These are phyloP conservation scores for Melampsora occidentalis DNA, from an alignment of 1,284 basidiomycete genomes.

Conservation along the genomic window DNA sequence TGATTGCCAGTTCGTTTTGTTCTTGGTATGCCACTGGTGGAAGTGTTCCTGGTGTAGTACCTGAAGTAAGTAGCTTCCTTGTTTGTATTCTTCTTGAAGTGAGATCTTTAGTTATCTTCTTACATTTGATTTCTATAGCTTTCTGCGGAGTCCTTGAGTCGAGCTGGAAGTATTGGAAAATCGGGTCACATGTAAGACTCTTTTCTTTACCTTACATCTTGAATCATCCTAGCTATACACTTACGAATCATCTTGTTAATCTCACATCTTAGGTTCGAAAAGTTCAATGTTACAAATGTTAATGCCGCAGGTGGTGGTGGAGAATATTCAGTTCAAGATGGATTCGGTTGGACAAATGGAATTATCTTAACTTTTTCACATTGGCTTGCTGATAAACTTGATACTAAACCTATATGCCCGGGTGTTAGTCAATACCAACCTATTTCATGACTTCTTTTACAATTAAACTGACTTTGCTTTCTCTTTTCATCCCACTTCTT, in stretches of 20 bases:
- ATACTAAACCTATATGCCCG: too few relatives aligned
- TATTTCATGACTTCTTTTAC: too few relatives aligned
- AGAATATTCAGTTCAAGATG: slow-evolving; percentile 3
- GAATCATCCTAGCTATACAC: background rate
- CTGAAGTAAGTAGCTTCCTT: slow-evolving; percentile 51
- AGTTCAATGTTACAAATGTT: background rate
- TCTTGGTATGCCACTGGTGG: slow-evolving; percentile 82
- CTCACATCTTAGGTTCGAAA: background rate
- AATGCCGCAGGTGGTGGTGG: slow-evolving; percentile 8
- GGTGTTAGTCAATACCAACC: too few relatives aligned
- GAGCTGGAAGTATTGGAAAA: slow-evolving; percentile 3
- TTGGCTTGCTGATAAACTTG: too few relatives aligned
- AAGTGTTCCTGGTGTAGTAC: slow-evolving; percentile 62
- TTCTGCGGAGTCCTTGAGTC: background rate
- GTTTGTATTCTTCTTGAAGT: too few relatives aligned
- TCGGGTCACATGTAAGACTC: background rate
- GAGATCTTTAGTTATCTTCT: too few relatives aligned
- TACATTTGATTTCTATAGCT: background rate
- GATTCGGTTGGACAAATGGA: slow-evolving; percentile 1
- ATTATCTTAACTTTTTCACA: background rate
- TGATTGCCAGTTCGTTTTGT: slow-evolving; percentile 75
- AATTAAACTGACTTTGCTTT: too few relatives aligned
- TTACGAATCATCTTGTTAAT: background rate
- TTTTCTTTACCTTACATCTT: background rate
- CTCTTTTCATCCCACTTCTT: too few relatives aligned